These are phyloP conservation scores for Nicotiana paniculata DNA, from an alignment of 257 asterid species.

Conservation along the genomic window DNA sequence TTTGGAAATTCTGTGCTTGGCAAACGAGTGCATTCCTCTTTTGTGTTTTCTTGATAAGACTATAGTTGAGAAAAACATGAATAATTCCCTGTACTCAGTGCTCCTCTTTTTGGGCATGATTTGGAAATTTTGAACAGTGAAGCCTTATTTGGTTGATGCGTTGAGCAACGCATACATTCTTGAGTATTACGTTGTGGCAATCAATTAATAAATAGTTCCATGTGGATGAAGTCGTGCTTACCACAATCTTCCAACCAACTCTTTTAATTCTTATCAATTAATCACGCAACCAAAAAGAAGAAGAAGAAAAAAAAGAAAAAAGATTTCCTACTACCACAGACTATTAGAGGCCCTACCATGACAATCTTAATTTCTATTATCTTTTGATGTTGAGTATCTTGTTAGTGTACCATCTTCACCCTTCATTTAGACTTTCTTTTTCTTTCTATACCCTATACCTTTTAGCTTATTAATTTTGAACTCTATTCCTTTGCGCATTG, in stretches of 20 bases:
- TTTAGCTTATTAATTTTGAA: not conserved
- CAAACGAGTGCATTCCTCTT: not conserved
- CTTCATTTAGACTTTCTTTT: not conserved
- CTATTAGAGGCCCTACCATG: not conserved
- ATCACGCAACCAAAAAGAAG: not conserved
- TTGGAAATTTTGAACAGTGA: not conserved
- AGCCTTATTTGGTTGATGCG: not conserved
- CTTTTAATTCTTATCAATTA: not conserved
- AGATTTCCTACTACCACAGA: not conserved
- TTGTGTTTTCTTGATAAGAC: no score
- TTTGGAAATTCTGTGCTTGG: not conserved
- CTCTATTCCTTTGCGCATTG: not conserved
- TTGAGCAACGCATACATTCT: not conserved
- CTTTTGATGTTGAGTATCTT: not conserved
- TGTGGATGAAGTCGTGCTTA: not conserved
- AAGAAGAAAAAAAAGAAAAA: not conserved
- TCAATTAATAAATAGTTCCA: not conserved
- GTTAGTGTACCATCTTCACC: not conserved
- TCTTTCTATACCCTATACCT: not conserved
- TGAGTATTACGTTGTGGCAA: not conserved
- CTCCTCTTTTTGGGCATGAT: not conserved
- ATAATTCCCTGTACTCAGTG: not conserved
- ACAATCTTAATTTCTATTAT: not conserved
- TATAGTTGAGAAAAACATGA: not conserved
- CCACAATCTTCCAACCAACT: constrained; percentile 38